Conservation (phyloP, 148 eudicot genomes). For the Polygonum aviculare region DNA sequence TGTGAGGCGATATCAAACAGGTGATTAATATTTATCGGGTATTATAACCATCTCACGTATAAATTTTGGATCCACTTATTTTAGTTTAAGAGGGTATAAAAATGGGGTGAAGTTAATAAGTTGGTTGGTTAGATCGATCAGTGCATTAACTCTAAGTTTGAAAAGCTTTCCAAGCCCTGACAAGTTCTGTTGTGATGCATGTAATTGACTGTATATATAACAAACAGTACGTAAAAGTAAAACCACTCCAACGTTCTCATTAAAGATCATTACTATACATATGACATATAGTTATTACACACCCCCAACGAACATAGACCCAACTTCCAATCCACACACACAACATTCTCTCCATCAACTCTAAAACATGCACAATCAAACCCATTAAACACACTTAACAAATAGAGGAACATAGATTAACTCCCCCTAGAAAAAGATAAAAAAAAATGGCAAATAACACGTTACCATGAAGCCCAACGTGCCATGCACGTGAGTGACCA, state of each 20-base stretch:
- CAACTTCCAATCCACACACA: background rate
- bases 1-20: too few species aligned
- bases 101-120: too few species aligned
- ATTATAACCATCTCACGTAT: too few species aligned
- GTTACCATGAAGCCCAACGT: background rate
- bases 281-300: background rate
- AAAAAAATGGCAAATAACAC: background rate
- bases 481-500: conserved; percentile 4
- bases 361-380: too few species aligned
- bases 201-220: background rate
- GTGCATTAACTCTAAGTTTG: background rate
- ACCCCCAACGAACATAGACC: background rate
- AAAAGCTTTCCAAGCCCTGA: background rate
- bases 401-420: background rate
- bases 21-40: too few species aligned
- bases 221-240: background rate
- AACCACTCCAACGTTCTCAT: background rate
- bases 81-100: too few species aligned
- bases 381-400: background rate
- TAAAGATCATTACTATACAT: background rate
- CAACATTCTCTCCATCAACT: background rate
- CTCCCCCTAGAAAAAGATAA: background rate
- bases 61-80: too few species aligned
- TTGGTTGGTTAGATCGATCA: too few species aligned
- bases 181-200: background rate